Conservation (phyloP, 2,329 filamentous ascomycete species). For the Alternaria infectoria region DNA sequence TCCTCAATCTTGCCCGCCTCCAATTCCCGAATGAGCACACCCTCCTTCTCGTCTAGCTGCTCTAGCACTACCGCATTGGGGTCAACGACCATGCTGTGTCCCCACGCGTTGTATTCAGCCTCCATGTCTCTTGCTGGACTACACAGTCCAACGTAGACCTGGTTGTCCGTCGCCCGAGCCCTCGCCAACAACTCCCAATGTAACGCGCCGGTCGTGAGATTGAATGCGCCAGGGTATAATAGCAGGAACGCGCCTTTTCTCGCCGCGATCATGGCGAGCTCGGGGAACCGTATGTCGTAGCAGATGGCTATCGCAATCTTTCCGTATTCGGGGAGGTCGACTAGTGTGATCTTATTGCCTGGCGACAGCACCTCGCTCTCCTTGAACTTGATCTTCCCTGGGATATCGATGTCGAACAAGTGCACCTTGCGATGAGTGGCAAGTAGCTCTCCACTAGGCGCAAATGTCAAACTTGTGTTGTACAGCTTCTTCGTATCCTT, state of each 20-base stretch:
- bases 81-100: slow-evolving; percentile 87
- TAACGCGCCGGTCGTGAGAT: slow-evolving; percentile 86
- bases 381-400: slow-evolving; percentile 88
- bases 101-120: slow-evolving; percentile 86
- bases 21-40: slow-evolving; percentile 70
- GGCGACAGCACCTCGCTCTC: slow-evolving; percentile 89
- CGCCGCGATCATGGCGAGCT: slow-evolving; percentile 87
- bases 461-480: slow-evolving; percentile 89
- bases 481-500: slow-evolving; percentile 70
- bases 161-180: slow-evolving; percentile 88
- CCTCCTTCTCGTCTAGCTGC: slow-evolving; percentile 79
- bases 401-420: slow-evolving; percentile 97
- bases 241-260: slow-evolving; percentile 85
- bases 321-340: slow-evolving; percentile 88
- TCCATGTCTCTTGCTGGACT: slow-evolving; percentile 82
- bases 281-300: slow-evolving; percentile 97
- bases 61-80: slow-evolving; percentile 83
- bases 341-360: slow-evolving; percentile 82
- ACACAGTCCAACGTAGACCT: slow-evolving; percentile 91
- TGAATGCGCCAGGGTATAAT: slow-evolving; percentile 96
- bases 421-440: slow-evolving; percentile 92
- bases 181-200: slow-evolving; percentile 88
- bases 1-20: slow-evolving; percentile 51
- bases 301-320: slow-evolving; percentile 89
- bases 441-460: slow-evolving; percentile 77